These are phyloP conservation scores for Termitomyces sp. DNA, from an alignment of 768 basidiomycete genomes.

Conservation along the genomic window DNA sequence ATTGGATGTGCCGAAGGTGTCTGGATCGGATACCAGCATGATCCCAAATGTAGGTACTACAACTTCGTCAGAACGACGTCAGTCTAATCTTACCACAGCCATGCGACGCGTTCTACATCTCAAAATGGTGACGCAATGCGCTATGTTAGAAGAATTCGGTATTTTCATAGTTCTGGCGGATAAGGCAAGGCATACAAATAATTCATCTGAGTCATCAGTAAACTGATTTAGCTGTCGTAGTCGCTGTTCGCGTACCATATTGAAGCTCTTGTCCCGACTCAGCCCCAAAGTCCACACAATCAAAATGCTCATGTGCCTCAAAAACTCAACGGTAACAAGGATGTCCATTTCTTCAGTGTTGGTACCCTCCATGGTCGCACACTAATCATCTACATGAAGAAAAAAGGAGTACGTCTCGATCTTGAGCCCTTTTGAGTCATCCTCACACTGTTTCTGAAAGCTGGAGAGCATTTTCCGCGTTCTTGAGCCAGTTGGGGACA, in stretches of 20 bases:
- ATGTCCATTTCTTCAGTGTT: conserved; percentile 95
- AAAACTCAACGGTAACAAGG: conserved; percentile 84
- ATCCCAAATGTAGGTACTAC: conserved; percentile 66
- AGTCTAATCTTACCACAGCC: conserved; percentile 39
- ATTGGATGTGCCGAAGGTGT: conserved; percentile 96
- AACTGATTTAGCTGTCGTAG: conserved; percentile 28
- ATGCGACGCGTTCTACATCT: conserved; percentile 92
- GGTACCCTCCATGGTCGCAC: conserved; percentile 86
- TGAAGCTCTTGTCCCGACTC: conserved; percentile 92
- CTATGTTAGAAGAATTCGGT: conserved; percentile 94
- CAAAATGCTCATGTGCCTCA: conserved; percentile 75
- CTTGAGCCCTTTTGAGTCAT: neutral
- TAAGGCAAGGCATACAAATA: conserved; percentile 54
- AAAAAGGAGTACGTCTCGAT: conserved; percentile 60
- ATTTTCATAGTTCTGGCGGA: conserved; percentile 95
- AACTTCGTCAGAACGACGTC: neutral
- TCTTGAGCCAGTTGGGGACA: conserved; percentile 92
- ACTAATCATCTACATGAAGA: conserved; percentile 93
- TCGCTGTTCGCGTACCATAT: conserved; percentile 93
- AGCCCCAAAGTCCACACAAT: conserved; percentile 55
- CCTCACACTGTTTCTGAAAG: conserved; percentile 21
- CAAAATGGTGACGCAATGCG: conserved; percentile 92
- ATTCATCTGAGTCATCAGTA: neutral
- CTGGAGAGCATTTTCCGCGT: conserved; percentile 94
- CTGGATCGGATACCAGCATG: conserved; percentile 94